Percentiles rank a stretch among this genome's conserved stretches.
These are phyloP conservation scores for Purpureocillium takamizusanense DNA, from an alignment of 2,329 filamentous ascomycete species.

Conservation along the genomic window DNA sequence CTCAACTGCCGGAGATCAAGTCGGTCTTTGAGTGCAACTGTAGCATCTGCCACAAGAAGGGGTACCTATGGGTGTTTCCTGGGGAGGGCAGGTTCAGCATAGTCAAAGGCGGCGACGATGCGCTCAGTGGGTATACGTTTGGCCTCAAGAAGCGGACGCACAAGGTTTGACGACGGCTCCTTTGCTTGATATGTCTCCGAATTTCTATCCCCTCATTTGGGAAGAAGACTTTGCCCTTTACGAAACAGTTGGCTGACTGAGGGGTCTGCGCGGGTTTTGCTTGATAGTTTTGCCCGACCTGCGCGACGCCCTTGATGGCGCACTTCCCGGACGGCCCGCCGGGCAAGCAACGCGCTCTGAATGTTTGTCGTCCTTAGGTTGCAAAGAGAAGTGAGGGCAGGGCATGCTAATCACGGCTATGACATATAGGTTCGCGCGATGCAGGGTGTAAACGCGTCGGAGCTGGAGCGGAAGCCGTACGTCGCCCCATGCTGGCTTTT, in stretches of 20 bases:
- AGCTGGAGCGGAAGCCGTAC: slow-evolving; percentile 26
- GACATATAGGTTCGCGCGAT: slow-evolving; percentile 27
- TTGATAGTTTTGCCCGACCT: slow-evolving; percentile 42
- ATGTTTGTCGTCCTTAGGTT: slow-evolving; percentile 3
- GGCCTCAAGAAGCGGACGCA: slow-evolving; percentile 26
- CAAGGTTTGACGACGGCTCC: slow-evolving; percentile 22
- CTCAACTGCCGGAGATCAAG: slow-evolving; percentile 47
- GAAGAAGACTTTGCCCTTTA: too few relatives aligned
- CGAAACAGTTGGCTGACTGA: too few relatives aligned
- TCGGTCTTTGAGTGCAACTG: slow-evolving; percentile 53
- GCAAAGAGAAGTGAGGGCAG: neutral
- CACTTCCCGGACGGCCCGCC: neutral
- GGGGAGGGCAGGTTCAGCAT: slow-evolving; percentile 26
- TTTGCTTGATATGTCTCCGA: slow-evolving; percentile 18
- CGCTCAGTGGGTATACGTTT: slow-evolving; percentile 35
- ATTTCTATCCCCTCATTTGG: too few relatives aligned
- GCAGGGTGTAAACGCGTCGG: slow-evolving; percentile 34
- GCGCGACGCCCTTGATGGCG: slow-evolving; percentile 34
- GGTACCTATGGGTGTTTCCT: slow-evolving; percentile 28
- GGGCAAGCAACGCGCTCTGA: slow-evolving; percentile 4
- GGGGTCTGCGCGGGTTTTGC: too few relatives aligned
- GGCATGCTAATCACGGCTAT: neutral
- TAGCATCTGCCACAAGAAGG: slow-evolving; percentile 51
- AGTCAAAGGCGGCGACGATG: slow-evolving; percentile 33
- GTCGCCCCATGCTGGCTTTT: too few relatives aligned